Percentiles rank a stretch among this genome's conserved stretches.
Conservation (phyloP, 176 grass and related monocot species). For the Eleusine coracana region DNA sequence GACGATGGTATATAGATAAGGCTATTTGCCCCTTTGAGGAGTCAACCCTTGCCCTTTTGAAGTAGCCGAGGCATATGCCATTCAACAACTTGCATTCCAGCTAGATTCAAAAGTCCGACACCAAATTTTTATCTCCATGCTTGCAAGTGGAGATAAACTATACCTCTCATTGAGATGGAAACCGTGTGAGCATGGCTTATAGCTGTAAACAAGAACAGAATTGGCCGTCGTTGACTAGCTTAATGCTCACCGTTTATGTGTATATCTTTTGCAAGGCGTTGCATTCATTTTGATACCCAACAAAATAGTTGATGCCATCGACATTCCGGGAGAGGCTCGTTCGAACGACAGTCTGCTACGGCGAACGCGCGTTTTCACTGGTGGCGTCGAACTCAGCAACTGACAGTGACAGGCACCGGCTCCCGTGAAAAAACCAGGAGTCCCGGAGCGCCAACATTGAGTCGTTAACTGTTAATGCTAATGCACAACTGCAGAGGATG, state of each 20-base stretch:
- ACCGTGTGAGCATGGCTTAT: neutral
- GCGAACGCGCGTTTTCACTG: too few species aligned
- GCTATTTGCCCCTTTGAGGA: neutral
- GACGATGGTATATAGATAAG: neutral
- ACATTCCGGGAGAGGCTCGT: too few species aligned
- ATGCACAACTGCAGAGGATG: too few species aligned
- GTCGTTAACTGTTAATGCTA: neutral
- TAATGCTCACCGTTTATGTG: neutral
- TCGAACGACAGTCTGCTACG: too few species aligned
- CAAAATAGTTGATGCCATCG: too few species aligned
- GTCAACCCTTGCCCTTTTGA: neutral
- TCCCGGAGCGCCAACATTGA: neutral
- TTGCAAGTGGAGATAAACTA: neutral
- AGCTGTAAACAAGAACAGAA: neutral
- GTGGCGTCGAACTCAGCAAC: neutral
- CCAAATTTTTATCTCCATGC: neutral
- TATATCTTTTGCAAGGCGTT: neutral
- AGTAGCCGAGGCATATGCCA: neutral
- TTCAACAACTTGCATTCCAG: slow-evolving; percentile 10
- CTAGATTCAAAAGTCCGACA: neutral
- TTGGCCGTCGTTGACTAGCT: neutral
- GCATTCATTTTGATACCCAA: neutral
- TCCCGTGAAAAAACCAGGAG: neutral
- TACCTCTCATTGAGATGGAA: neutral
- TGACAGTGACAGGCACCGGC: neutral